These are phyloP conservation scores for Aureoboletus auriporus DNA, from an alignment of 768 basidiomycete genomes.

Conservation along the genomic window DNA sequence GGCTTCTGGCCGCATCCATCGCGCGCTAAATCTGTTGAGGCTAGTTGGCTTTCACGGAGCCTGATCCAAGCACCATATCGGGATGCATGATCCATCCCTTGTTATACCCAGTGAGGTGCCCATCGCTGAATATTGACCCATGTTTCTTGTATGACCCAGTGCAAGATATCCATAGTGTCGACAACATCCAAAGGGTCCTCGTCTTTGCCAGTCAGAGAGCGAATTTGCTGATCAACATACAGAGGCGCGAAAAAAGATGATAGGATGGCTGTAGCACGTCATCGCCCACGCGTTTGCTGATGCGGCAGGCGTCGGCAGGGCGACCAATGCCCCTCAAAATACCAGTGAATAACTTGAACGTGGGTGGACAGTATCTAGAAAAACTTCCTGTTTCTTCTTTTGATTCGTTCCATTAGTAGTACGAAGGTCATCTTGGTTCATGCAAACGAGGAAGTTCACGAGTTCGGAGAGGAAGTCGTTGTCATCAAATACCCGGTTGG, in stretches of 20 bases:
- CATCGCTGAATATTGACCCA: constrained; percentile 36
- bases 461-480: no score
- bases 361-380: no score
- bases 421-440: no score
- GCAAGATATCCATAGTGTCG: constrained; percentile 21
- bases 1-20: constrained; percentile 40
- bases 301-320: no score
- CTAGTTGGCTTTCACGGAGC: constrained; percentile 8
- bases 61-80: constrained; percentile 7
- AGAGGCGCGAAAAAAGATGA: constrained; percentile 45
- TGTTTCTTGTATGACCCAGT: constrained; percentile 31
- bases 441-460: no score
- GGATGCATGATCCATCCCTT: constrained; percentile 33
- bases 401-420: no score
- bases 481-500: no score
- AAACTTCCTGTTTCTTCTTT: no score
- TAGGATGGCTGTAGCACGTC: constrained; percentile 36
- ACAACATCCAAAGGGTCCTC: neutral
- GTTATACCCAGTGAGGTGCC: constrained; percentile 39
- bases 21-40: neutral
- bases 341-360: no score
- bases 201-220: constrained; percentile 16
- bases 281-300: no score
- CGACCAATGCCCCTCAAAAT: no score
- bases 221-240: constrained; percentile 39